phyloP scores from a whole-genome alignment of 2,329 filamentous ascomycete genomes.

The Amauroascus verrucosus region DNA sequence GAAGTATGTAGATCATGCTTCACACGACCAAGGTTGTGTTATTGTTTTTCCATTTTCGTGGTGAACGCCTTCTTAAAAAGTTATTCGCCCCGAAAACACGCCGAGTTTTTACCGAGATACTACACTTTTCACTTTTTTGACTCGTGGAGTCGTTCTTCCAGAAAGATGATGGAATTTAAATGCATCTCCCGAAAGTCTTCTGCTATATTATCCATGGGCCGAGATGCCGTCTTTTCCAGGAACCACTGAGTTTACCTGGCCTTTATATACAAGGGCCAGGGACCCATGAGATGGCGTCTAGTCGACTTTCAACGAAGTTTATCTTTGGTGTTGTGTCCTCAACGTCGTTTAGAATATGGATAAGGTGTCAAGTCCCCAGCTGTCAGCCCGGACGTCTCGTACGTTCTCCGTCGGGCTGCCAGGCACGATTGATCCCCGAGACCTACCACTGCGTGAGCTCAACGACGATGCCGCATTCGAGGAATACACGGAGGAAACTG shows the following conservation, averaged over 20 bases:
- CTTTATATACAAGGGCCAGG: constrained; percentile 4
- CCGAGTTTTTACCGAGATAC: background rate
- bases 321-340: background rate
- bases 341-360: constrained; percentile 3
- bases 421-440: constrained; percentile 34
- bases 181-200: background rate
- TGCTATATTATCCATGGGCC: background rate
- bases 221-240: constrained; percentile 14
- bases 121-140: background rate
- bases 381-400: constrained; percentile 11
- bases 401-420: constrained; percentile 21
- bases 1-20: background rate
- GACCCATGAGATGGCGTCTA: background rate
- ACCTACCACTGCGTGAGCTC: constrained; percentile 58
- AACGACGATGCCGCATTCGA: constrained; percentile 51
- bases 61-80: background rate
- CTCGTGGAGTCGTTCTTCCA: background rate
- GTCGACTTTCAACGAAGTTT: background rate
- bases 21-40: background rate
- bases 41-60: background rate
- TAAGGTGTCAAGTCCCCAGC: background rate
- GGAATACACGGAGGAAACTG: constrained; percentile 57
- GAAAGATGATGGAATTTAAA: background rate
- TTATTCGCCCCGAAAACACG: background rate
- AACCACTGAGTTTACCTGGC: background rate